phyloP scores from a whole-genome alignment of 2,329 filamentous ascomycete genomes.

The Emmonsiellopsis sp. region DNA sequence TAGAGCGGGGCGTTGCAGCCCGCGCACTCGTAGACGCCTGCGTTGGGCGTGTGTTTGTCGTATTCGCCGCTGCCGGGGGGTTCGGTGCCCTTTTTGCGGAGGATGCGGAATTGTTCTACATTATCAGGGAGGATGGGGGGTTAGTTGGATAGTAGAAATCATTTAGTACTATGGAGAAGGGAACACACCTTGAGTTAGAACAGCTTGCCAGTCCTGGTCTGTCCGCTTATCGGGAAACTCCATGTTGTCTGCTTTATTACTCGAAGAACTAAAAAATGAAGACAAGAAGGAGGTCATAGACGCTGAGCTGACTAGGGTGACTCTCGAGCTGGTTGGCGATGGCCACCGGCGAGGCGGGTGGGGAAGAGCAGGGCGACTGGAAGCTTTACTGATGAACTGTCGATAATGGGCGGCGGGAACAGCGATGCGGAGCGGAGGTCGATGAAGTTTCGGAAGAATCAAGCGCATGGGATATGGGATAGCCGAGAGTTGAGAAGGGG shows the following conservation, averaged over 20 bases:
- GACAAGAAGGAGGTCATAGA: conserved; percentile 70
- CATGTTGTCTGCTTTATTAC: conserved; percentile 24
- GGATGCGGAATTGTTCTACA: conserved; percentile 90
- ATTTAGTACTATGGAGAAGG: neutral
- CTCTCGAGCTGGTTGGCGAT: conserved; percentile 14
- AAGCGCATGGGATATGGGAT: neutral
- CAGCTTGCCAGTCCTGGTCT: conserved; percentile 79
- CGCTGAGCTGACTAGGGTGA: conserved; percentile 52
- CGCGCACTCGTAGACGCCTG: conserved; percentile 78
- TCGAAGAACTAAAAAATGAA: conserved; percentile 61
- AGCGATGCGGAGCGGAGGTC: neutral
- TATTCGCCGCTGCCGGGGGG: conserved; percentile 69
- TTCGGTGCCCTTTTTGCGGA: conserved; percentile 90
- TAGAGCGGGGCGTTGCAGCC: conserved; percentile 84
- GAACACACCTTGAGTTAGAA: conserved; percentile 59
- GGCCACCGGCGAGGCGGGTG: neutral
- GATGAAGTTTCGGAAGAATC: neutral
- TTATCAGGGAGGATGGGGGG: neutral
- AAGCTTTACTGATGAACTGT: neutral
- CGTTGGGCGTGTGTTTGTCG: conserved; percentile 70
- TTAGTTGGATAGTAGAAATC: neutral
- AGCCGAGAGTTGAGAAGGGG: no score
- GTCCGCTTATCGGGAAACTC: conserved; percentile 58
- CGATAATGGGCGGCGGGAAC: neutral
- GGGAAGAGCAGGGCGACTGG: neutral